phyloP scores from a whole-genome alignment of 1,284 basidiomycete species.

The Ceratobasidium papillatum region DNA sequence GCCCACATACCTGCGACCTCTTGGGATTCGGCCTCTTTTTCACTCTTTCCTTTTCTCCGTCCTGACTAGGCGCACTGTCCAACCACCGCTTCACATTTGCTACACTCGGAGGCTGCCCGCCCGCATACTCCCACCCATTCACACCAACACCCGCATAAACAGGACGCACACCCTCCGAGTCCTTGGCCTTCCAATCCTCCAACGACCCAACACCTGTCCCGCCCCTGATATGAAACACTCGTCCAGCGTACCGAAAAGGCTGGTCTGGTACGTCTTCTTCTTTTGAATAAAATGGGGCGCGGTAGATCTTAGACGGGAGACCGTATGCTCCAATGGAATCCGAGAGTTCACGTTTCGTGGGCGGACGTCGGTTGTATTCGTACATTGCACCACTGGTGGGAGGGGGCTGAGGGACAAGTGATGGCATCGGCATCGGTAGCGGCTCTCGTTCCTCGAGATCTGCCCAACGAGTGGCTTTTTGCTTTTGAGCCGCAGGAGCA shows the following conservation, averaged over 20 bases:
- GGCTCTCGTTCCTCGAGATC: constrained; percentile 9
- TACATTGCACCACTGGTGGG: constrained; percentile 53
- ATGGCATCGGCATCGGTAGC: neutral
- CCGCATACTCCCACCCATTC: constrained; percentile 81
- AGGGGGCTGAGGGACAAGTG: neutral
- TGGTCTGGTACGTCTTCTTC: constrained; percentile 73
- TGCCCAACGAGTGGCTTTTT: constrained; percentile 17
- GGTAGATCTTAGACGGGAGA: constrained; percentile 73
- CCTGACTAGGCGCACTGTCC: constrained; percentile 40
- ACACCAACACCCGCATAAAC: constrained; percentile 49
- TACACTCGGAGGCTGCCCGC: constrained; percentile 65
- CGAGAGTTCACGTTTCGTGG: constrained; percentile 63
- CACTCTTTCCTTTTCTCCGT: neutral
- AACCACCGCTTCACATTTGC: constrained; percentile 65
- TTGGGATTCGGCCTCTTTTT: constrained; percentile 12
- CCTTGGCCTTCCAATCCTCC: constrained; percentile 60
- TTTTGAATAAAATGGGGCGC: constrained; percentile 80
- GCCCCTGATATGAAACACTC: constrained; percentile 75
- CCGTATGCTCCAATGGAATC: constrained; percentile 61
- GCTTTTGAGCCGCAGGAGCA: neutral
- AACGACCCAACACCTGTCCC: constrained; percentile 62
- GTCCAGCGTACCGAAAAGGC: constrained; percentile 82
- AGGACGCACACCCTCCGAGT: neutral
- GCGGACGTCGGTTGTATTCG: constrained; percentile 65
- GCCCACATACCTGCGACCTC: constrained; percentile 35